Base-by-base conservation (phyloP, 805 yeast genomes). In the Suhomyces vadensis region DNA sequence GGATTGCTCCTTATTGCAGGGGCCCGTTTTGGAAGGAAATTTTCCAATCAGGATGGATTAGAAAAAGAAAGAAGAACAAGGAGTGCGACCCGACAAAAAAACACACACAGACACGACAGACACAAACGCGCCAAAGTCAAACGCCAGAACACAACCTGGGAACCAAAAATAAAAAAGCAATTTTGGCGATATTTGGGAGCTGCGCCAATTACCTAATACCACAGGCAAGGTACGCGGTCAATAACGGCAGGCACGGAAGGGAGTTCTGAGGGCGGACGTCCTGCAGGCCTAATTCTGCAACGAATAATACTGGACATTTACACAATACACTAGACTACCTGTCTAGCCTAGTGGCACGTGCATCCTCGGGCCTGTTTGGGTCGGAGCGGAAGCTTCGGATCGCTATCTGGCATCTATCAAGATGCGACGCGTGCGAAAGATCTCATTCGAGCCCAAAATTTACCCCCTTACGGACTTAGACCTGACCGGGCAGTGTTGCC, bases 81-180 rank as follows among this genome's bases (percentile, higher is more conserved):
- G 33, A 29, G 33, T 20, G 10, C 7, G n/a, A 17, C 14, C 19
- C 11, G 9, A 16, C 33, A 16, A 29, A 14, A 27, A 29, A 29
- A 10, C 16, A 20, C n/a, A 17, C 24, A 17, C 35, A 24, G 41
- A 38, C 41, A 38, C 41, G 41, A 27, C 35, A 37, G 40, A 17
- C 41, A 38, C 41, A 27, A 38, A 38, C 41, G 41, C 41, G 41
- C 24, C 33, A 17, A 17, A 14, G 33, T 29, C 33, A 29, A 29
- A 6, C 33, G 16, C 33, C 31, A n/a, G n/a, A n/a, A n/a, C n/a
- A n/a, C n/a, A n/a, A 14, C 20, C 33, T 14, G 10, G 16, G 33
- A 29, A 14, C 20, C 14, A n/a, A 27, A 11, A 11, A 29, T 9
- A 13, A 29, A 29, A 29, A 29, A 29, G 33, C 33, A 29, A 29